Evolutionary conservation across 306 rosid species (phyloP), one percentile per base, ranked within the genome.

Genomic region (Spatholobus suberectus): DNA sequence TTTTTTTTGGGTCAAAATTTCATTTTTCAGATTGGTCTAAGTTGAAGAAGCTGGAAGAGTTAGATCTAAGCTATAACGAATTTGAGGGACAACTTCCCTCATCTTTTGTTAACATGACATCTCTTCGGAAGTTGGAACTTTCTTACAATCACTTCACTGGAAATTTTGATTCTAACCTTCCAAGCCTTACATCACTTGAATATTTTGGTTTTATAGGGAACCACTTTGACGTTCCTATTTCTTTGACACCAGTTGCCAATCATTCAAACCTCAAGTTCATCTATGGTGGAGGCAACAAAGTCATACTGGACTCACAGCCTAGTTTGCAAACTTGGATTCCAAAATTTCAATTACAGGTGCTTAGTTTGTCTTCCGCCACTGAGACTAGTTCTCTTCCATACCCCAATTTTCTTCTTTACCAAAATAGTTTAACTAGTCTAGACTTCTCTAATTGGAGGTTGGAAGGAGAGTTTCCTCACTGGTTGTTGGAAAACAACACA

Each of bases 401-500:
- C 18, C 62, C 77, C 0, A 72, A 47, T 5, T 47, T 72, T 47
- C 77, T 72, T 72, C 27, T 72, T n/a, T 72, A 72, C 77, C 77
- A 72, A 17, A 1, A 71, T 26, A 71, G 15, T 6, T 46, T 71
- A 26, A 24, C 17, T 46, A 0, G 2, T 6, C 6, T 72, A 15
- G 77, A 72, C 29, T 49, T 29, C 1, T 10, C 47, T 51, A 6
- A 65, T 51, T 44, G 61, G 10, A 32, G 34, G 23, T 11, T 73
- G 18, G 47, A 11, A 51, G 46, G 65, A 17, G 34, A 27, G 0
- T 63, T 77, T 20, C 81, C 81, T 11, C 34, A 44, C 3, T 77
- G 81, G 81, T 76, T 76, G 54, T n/a, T 76, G 55, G 43, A 57
- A 58, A 76, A 76, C 12, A 76, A 76, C 54, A 76, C 71, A 23